These are phyloP conservation scores for Glebionis coronaria DNA, from an alignment of 129 eudicot genomes.

Conservation along the genomic window DNA sequence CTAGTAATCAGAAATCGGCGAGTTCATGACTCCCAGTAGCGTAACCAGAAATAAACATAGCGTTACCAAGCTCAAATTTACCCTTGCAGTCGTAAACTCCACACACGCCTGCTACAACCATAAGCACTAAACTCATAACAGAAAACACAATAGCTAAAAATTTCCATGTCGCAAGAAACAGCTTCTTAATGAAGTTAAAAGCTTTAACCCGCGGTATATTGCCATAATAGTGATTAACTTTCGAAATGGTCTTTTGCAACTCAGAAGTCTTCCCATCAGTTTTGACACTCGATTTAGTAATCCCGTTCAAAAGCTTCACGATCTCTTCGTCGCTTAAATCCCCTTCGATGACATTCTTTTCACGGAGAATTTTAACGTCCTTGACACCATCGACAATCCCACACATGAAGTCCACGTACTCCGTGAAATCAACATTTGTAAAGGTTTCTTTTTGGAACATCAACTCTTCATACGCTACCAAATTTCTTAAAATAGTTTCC, in stretches of 20 bases:
- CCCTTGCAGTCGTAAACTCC: slow-evolving; percentile 21
- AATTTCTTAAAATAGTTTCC: slow-evolving; percentile 28
- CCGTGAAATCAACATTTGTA: slow-evolving; percentile 28
- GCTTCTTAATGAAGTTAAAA: slow-evolving; percentile 11
- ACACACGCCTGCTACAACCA: slow-evolving; percentile 19
- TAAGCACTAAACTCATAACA: slow-evolving; percentile 13
- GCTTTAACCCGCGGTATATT: slow-evolving; percentile 26
- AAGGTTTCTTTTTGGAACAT: slow-evolving; percentile 13
- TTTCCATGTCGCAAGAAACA: slow-evolving; percentile 23
- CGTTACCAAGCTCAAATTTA: background rate
- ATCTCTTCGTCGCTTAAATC: slow-evolving; percentile 21
- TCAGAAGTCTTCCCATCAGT: slow-evolving; percentile 10
- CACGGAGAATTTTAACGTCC: slow-evolving; percentile 27
- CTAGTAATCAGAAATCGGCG: slow-evolving; percentile 8
- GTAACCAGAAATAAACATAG: background rate
- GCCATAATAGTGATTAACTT: slow-evolving; percentile 17
- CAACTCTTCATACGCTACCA: slow-evolving; percentile 30
- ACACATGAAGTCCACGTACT: slow-evolving; percentile 35
- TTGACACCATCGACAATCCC: slow-evolving; percentile 29
- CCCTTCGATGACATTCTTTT: slow-evolving; percentile 23
- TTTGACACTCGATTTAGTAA: slow-evolving; percentile 12
- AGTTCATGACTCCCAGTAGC: background rate
- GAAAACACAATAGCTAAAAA: background rate
- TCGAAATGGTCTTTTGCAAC: slow-evolving; percentile 11
- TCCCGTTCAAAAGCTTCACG: slow-evolving; percentile 29